Percentiles rank a stretch among this genome's conserved stretches.
These are phyloP conservation scores for Geranium brycei DNA, from an alignment of 345 rosid genomes.

Conservation along the genomic window DNA sequence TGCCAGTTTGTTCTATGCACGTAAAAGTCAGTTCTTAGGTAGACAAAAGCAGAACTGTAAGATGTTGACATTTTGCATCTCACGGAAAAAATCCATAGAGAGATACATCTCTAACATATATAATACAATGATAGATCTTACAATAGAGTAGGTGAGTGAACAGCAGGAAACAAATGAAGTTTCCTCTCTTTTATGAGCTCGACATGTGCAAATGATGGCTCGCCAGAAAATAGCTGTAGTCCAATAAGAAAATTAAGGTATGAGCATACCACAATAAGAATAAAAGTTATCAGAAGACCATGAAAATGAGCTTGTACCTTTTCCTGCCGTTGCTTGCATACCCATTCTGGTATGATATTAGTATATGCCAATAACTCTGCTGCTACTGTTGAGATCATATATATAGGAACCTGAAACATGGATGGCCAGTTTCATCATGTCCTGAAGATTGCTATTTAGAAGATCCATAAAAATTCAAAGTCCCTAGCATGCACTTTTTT, in stretches of 20 bases:
- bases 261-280: background rate
- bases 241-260: conserved; percentile 12
- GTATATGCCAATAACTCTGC: conserved; percentile 64
- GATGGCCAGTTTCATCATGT: conserved; percentile 3
- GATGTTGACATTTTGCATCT: background rate
- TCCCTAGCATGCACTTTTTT: background rate
- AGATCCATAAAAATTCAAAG: background rate
- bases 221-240: conserved; percentile 65
- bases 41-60: background rate
- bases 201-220: conserved; percentile 52
- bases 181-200: conserved; percentile 46
- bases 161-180: conserved; percentile 54
- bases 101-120: background rate
- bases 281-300: background rate
- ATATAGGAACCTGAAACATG: conserved; percentile 56
- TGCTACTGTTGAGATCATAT: conserved; percentile 60
- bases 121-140: conserved; percentile 23
- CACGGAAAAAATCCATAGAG: background rate
- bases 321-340: conserved; percentile 63
- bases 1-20: conserved; percentile 26
- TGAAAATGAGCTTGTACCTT: conserved; percentile 34
- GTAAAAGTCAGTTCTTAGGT: conserved; percentile 6
- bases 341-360: conserved; percentile 74
- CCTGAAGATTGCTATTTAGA: background rate
- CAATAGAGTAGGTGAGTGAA: conserved; percentile 64